Conservation (phyloP, 1,284 basidiomycete genomes). For the Ganoderma lucidum region DNA sequence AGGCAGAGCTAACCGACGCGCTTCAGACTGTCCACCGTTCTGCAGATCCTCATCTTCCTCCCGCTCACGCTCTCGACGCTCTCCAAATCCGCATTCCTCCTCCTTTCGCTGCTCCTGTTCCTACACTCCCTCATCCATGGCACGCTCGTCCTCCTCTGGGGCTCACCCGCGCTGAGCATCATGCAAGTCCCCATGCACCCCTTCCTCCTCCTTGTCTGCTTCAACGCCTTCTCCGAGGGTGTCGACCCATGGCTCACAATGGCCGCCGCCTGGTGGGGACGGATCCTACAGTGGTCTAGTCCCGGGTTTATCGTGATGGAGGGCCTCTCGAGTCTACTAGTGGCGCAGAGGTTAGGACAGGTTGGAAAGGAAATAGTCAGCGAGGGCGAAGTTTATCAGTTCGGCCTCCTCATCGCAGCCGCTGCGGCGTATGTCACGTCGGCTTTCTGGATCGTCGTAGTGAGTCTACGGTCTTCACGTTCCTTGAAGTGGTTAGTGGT, state of each 20-base stretch:
- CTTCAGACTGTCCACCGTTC: constrained; percentile 71
- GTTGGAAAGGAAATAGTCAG: constrained; percentile 74
- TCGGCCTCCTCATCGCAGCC: constrained; percentile 74
- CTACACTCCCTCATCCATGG: constrained; percentile 80
- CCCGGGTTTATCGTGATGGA: constrained; percentile 85
- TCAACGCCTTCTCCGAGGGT: constrained; percentile 77
- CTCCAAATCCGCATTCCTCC: constrained; percentile 79
- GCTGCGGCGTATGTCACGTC: constrained; percentile 80
- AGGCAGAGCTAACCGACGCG: constrained; percentile 9
- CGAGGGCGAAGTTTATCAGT: constrained; percentile 76
- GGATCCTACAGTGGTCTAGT: constrained; percentile 71
- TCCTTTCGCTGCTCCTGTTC: constrained; percentile 82
- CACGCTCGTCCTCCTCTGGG: constrained; percentile 71
- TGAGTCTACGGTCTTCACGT: constrained; percentile 48
- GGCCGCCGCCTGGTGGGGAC: constrained; percentile 77
- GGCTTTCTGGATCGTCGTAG: constrained; percentile 83
- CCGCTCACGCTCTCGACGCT: constrained; percentile 84
- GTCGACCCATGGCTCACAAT: constrained; percentile 65
- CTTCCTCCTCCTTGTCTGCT: constrained; percentile 80
- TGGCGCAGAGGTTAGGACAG: constrained; percentile 82
- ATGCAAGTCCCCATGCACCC: constrained; percentile 84
- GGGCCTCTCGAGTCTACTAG: constrained; percentile 82
- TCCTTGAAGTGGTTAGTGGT: constrained; percentile 26
- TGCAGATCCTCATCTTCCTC: constrained; percentile 85
- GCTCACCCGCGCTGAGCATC: constrained; percentile 70